Base-by-base conservation (phyloP, 2,329 filamentous ascomycete genomes). In the Paecilomyces dactylethromorphus region DNA sequence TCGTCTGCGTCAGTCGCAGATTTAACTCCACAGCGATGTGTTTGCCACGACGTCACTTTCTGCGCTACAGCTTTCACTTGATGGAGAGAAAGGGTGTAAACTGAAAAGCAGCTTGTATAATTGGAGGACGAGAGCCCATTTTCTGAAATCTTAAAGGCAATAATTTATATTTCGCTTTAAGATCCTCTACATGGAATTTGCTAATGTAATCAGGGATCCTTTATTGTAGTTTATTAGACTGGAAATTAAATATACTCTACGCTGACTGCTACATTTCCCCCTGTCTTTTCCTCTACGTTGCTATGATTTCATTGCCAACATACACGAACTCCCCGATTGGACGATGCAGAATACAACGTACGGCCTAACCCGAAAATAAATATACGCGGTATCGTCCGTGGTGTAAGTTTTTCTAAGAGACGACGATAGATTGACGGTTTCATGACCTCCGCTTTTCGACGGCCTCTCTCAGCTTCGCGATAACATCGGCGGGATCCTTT, bases 401-500 rank as follows among this genome's bases (percentile, higher is more conserved):
- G 39, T 29, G 15, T 6, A 18, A n/a, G 39, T n/a, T 21, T 18
- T 39, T 18, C 10, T 21, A 8, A 29, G 26, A 29, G 26, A 29
- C 11, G 39, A 45, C 10, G 39, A n/a, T n/a, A 18, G 39, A n/a
- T 6, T 18, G 39, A 18, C 39, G 21, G 13, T 7, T 7, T 52
- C 50, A 52, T 12, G 21, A 52, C 3, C 50, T 15, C 13, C 82
- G 78, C 68, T 83, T 84, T 57, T 97, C 85, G 3, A 99, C 92
- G 2, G 90, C 84, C 60, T 89, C 85, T 64, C 92, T 84, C 69
- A 99, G 78, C 74, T 89, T 81, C n/a, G 82, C 77, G 71, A 99
- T 97, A 24, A 97, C 92, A 65, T 94, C 89, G 5, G 84, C 84
- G 0, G 94, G 94, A 70, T 96, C 90, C 70, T 91, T 83, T 18